Evolutionary conservation across 441 rosid genomes (phyloP).

Genomic region (Macaranga tanarius): DNA sequence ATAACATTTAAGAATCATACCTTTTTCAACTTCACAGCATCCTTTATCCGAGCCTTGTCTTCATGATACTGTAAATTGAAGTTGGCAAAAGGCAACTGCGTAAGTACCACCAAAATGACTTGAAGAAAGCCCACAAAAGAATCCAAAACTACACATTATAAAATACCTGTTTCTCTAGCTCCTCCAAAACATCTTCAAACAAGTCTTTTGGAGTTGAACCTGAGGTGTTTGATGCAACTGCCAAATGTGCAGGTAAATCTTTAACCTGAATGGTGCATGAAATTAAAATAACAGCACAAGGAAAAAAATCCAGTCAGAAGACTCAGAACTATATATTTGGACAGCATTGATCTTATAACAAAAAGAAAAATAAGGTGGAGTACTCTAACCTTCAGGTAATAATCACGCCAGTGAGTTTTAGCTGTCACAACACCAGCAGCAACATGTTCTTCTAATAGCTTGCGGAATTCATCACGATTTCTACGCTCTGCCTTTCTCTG

Average conservation of each 20-base stretch:
- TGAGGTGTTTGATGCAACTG: conserved; percentile 82
- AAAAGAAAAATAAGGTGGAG: neutral
- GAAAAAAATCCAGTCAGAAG: neutral
- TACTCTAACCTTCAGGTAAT: conserved; percentile 61
- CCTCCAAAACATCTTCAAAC: conserved; percentile 89
- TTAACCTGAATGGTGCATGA: conserved; percentile 53
- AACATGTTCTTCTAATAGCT: conserved; percentile 83
- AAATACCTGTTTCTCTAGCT: conserved; percentile 75
- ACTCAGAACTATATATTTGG: neutral
- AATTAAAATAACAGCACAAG: neutral
- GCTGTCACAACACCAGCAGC: conserved; percentile 74
- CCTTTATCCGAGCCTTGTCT: conserved; percentile 72
- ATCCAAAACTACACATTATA: neutral
- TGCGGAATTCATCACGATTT: conserved; percentile 89
- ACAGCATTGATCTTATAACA: neutral
- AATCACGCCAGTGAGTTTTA: conserved; percentile 83
- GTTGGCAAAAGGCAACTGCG: conserved; percentile 11
- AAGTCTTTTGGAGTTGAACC: conserved; percentile 97
- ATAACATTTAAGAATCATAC: conserved; percentile 31
- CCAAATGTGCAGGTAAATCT: conserved; percentile 76
- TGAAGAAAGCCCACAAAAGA: neutral
- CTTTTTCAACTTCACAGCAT: conserved; percentile 76
- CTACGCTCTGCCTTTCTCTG: conserved; percentile 84
- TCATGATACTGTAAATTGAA: conserved; percentile 66
- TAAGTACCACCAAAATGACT: neutral